Percentiles rank a stretch among this genome's conserved stretches.
These are phyloP conservation scores for Pseudogymnoascus sp. DNA, from an alignment of 2,329 filamentous ascomycete species.

Conservation along the genomic window DNA sequence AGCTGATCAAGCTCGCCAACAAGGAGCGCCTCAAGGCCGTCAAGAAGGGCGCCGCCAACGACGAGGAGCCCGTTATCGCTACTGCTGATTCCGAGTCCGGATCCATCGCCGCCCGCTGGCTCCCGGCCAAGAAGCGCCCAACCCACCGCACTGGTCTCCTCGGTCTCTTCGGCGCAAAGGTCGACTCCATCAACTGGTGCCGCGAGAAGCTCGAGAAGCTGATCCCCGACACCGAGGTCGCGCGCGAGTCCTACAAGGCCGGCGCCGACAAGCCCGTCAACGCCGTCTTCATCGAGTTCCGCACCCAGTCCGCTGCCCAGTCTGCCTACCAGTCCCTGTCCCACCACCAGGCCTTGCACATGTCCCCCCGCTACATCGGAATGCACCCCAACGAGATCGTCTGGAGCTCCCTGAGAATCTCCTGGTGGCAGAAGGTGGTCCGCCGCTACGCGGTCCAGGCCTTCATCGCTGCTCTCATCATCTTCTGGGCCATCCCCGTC, in stretches of 20 bases:
- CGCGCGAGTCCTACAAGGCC: slow-evolving; percentile 58
- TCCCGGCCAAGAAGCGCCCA: slow-evolving; percentile 65
- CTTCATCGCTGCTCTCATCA: slow-evolving; percentile 69
- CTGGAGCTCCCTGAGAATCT: slow-evolving; percentile 76
- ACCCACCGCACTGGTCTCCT: slow-evolving; percentile 65
- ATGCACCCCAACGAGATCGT: slow-evolving; percentile 76
- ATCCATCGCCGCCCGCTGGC: slow-evolving; percentile 64
- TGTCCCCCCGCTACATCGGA: slow-evolving; percentile 79
- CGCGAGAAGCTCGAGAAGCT: slow-evolving; percentile 69
- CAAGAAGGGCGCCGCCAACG: slow-evolving; percentile 46
- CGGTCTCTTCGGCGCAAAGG: slow-evolving; percentile 70
- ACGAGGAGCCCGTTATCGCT: slow-evolving; percentile 35
- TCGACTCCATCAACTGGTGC: slow-evolving; percentile 90
- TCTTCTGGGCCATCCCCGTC: slow-evolving; percentile 77
- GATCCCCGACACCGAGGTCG: slow-evolving; percentile 60
- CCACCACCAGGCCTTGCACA: slow-evolving; percentile 78
- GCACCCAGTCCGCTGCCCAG: slow-evolving; percentile 74
- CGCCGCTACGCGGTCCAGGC: slow-evolving; percentile 59
- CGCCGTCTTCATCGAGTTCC: slow-evolving; percentile 87
- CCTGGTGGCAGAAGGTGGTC: slow-evolving; percentile 77
- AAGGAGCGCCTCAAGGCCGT: slow-evolving; percentile 58
- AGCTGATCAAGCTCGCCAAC: slow-evolving; percentile 74
- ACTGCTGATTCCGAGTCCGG: slow-evolving; percentile 59
- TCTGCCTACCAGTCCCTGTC: slow-evolving; percentile 77
- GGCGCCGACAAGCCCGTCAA: slow-evolving; percentile 59